Conservation (phyloP, 176 grass and related monocot species). For the Thalia dealbata region DNA sequence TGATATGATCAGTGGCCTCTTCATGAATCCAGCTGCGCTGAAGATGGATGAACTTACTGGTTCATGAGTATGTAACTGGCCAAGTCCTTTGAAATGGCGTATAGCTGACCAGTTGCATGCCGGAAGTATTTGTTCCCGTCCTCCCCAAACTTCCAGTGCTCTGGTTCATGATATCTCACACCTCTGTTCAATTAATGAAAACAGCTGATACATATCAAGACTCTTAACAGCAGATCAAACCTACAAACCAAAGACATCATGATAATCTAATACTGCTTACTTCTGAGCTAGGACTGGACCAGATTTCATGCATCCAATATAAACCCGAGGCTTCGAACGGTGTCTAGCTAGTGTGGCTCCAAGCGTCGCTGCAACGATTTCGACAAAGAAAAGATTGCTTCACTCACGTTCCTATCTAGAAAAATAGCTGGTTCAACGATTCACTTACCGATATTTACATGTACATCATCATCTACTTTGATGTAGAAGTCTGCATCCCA, state of each 20-base stretch:
- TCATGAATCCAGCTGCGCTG: not conserved
- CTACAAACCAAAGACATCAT: not conserved
- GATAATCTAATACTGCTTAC: constrained; percentile 27
- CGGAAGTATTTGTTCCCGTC: constrained; percentile 43
- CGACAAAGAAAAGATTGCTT: not conserved
- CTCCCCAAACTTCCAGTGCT: constrained; percentile 46
- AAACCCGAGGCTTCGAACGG: constrained; percentile 58
- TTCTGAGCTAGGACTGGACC: constrained; percentile 87
- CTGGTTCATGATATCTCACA: constrained; percentile 43
- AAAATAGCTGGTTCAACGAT: not conserved
- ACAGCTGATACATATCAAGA: not conserved
- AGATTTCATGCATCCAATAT: constrained; percentile 92
- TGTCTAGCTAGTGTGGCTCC: constrained; percentile 49
- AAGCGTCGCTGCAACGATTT: constrained; percentile 59
- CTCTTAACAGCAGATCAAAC: no score
- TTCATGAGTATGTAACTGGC: constrained; percentile 38
- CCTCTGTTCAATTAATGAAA: constrained; percentile 22
- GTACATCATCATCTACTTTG: constrained; percentile 92
- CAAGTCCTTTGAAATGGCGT: constrained; percentile 43
- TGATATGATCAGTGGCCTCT: not conserved
- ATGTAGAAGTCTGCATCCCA: constrained; percentile 95
- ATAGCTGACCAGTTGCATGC: constrained; percentile 42
- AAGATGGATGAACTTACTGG: constrained; percentile 12
- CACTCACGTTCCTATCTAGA: not conserved
- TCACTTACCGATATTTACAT: constrained; percentile 89